Evolutionary conservation across 192 early-diverging fungal genomes (phyloP).

Genomic region (Mortierella hygrophila): DNA sequence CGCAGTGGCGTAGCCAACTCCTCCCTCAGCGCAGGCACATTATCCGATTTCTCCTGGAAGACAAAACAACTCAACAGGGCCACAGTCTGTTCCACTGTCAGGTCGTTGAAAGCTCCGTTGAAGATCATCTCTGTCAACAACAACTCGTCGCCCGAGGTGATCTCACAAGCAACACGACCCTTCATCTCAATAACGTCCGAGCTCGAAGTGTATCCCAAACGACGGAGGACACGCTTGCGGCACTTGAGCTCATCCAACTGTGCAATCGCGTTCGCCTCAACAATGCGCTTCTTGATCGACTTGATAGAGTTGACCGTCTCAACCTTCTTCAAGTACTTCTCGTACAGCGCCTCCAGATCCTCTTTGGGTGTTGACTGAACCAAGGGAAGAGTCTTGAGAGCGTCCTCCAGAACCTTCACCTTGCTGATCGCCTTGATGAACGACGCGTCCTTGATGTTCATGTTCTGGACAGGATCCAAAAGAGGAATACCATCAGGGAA

Average conservation of each 20-base stretch:
- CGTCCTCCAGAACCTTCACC: slow-evolving; percentile 78
- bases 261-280: slow-evolving; percentile 82
- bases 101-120: slow-evolving; percentile 95
- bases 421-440: slow-evolving; percentile 84
- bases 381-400: slow-evolving; percentile 74
- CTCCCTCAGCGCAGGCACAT: slow-evolving; percentile 69
- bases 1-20: slow-evolving; percentile 84
- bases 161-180: slow-evolving; percentile 98
- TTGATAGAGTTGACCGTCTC: slow-evolving; percentile 72
- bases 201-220: slow-evolving; percentile 87
- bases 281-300: slow-evolving; percentile 76
- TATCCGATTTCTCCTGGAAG: slow-evolving; percentile 83
- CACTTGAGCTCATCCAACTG: slow-evolving; percentile 95
- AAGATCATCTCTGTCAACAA: slow-evolving; percentile 97
- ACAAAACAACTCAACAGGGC: slow-evolving; percentile 94
- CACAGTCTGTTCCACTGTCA: slow-evolving; percentile 87
- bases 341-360: slow-evolving; percentile 70
- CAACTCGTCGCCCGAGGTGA: slow-evolving; percentile 94
- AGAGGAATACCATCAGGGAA: slow-evolving; percentile 84
- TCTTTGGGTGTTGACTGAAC: slow-evolving; percentile 50
- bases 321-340: slow-evolving; percentile 76
- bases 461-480: slow-evolving; percentile 91
- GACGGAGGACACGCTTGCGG: slow-evolving; percentile 89
- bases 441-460: slow-evolving; percentile 84
- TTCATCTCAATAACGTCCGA: slow-evolving; percentile 96